Evolutionary conservation across 2,329 filamentous ascomycete species (phyloP).

Genomic region (Cytospora piceicola): DNA sequence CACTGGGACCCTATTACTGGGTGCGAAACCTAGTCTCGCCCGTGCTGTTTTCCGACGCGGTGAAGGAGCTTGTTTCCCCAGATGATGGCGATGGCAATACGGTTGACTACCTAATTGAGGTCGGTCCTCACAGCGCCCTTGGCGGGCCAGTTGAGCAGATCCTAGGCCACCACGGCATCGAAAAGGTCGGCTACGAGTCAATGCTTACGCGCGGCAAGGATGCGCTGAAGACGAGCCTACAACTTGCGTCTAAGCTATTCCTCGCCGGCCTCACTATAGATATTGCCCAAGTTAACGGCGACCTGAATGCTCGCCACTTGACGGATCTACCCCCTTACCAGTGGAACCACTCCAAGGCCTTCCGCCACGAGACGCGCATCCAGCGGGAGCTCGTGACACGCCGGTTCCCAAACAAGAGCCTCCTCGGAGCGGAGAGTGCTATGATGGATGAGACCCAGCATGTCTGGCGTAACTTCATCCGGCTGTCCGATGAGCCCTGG

Average conservation of each 20-base stretch:
- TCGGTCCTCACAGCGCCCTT: constrained; percentile 39
- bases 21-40: constrained; percentile 27
- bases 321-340: constrained; percentile 49
- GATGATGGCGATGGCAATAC: constrained; percentile 27
- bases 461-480: constrained; percentile 27
- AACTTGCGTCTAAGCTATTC: constrained; percentile 26
- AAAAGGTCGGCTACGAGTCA: constrained; percentile 42
- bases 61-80: constrained; percentile 27
- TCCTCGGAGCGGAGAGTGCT: constrained; percentile 23
- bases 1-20: constrained; percentile 34
- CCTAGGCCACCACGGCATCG: constrained; percentile 34
- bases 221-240: constrained; percentile 23
- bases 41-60: constrained; percentile 25
- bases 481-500: constrained; percentile 29
- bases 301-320: constrained; percentile 35
- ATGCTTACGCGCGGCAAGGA: constrained; percentile 49
- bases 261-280: constrained; percentile 15
- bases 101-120: constrained; percentile 40
- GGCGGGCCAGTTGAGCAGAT: constrained; percentile 39
- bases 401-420: constrained; percentile 25
- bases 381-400: constrained; percentile 46
- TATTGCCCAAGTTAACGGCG: constrained; percentile 39
- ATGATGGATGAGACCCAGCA: constrained; percentile 29
- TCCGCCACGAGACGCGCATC: constrained; percentile 30
- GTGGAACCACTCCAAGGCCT: constrained; percentile 48